Base-by-base conservation (phyloP, 495 filamentous ascomycete genomes). In the Tuber umbilicatum region DNA sequence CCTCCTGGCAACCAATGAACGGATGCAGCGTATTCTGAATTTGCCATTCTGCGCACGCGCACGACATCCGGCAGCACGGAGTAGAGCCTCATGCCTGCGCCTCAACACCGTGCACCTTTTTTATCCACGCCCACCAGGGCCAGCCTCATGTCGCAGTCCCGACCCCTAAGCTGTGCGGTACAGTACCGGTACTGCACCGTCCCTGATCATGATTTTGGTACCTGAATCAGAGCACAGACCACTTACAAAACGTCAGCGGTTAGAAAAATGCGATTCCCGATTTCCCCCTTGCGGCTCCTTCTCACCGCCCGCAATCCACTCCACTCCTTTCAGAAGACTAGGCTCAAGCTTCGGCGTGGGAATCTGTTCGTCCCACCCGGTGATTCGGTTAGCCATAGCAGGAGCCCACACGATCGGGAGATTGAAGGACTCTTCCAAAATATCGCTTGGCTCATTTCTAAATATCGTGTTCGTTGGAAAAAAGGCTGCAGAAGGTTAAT, bases 131-230 rank as follows among this genome's bases (percentile, higher is more conserved):
- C 55, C 5, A 35, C 55, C 27, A 2, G 9, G 27, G 27, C 55
- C 14, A 6, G 27, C 55, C 55, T 35, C 27, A 35, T 64, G 27
- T 31, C 55, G 31, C 14, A 35, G 55, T 35, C 55, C 23, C 2
- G 55, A 35, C 12, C 5, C 55, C 55, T 64, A 27, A 64, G 55
- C n/a, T 64, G 27, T 64, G 55, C 27, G 55, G 55, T 17, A 64
- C 3, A 10, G n/a, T 16, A 14, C 3, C n/a, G 50, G 23, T 47
- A 23, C 43, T 17, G 47, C 9, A 14, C n/a, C n/a, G 50, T 60
- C 50, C 50, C 50, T 60, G 50, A 60, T 64, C 27, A 64, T 64
- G 55, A 17, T 64, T 64, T 64, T 35, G 55, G 55, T 64, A 35
- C 55, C 55, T 64, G 55, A 64, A 64, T 64, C 55, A 64, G 27